These are phyloP conservation scores for Globisporangium viniferum DNA, from an alignment of 352 stramenopile species.

Conservation along the genomic window DNA sequence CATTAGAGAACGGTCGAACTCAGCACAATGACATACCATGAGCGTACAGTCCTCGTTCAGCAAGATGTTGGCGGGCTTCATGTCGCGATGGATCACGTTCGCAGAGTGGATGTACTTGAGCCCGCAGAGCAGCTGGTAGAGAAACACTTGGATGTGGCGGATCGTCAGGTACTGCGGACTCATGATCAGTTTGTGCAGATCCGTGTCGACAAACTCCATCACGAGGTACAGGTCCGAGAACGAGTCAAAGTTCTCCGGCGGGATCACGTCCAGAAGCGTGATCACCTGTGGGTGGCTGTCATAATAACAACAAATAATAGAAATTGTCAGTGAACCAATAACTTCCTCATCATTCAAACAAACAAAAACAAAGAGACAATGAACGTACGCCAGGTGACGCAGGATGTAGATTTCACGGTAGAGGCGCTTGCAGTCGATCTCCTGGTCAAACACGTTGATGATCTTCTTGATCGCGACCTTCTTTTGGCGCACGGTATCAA, in stretches of 20 bases:
- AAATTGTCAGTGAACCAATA: not conserved
- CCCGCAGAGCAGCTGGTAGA: conserved; percentile 94
- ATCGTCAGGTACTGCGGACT: conserved; percentile 91
- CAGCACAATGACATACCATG: conserved; percentile 39
- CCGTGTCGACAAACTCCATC: conserved; percentile 92
- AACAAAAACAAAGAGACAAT: not conserved
- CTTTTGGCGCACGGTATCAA: conserved; percentile 72
- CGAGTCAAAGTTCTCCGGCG: conserved; percentile 75
- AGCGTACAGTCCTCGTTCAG: conserved; percentile 87
- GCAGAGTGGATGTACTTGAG: conserved; percentile 96
- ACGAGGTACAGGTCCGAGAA: conserved; percentile 92
- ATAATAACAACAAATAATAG: not conserved
- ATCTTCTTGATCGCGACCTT: conserved; percentile 90
- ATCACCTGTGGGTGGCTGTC: conserved; percentile 78
- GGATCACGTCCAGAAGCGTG: conserved; percentile 79
- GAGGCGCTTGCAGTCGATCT: conserved; percentile 85
- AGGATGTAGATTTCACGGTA: conserved; percentile 89
- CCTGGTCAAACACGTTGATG: conserved; percentile 86
- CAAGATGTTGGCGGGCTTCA: conserved; percentile 89
- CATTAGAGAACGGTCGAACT: not conserved
- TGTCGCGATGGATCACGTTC: conserved; percentile 88
- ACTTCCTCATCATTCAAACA: not conserved
- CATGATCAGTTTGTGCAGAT: conserved; percentile 94
- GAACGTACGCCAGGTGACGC: conserved; percentile 61
- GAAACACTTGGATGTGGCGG: conserved; percentile 96